Evolutionary conservation across 129 eudicot genomes (phyloP), one percentile per base, ranked within the genome.

Genomic region (Glebionis coronaria): DNA sequence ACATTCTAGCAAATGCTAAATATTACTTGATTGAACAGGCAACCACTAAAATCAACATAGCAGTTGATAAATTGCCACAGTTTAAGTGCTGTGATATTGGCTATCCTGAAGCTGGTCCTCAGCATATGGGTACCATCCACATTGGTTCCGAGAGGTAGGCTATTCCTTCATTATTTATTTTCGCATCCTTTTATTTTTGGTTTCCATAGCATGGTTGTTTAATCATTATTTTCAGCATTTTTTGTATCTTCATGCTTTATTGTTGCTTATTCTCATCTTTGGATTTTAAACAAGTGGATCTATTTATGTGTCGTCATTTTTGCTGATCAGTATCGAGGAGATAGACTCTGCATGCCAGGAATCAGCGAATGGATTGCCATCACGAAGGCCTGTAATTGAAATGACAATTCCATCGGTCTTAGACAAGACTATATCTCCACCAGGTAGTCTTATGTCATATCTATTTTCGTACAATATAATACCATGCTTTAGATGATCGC

Each of bases 321-420:
- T 44, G 49, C 67, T 42, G 9, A 40, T 60, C 76, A 94, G 99
- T 65, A 83, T 89, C 81, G 94, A 89, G 71, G 99, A 90, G 74
- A 94, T 94, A 42, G 82, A 94, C 49, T 61, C 88, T 65, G 97
- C 97, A 50, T 84, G 95, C 57, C 87, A 77, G 80, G 97, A 90
- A 61, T 79, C 93, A 40, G 52, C 60, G 63, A 94, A 87, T 79
- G 97, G 97, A 38, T 77, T 80, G 46, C 92, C 99, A 68, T 94
- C 99, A 59, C 71, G 63, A 72, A 84, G 99, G 83, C 99, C 99
- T 73, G 27, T 94, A 68, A 94, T 94, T 54, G 99, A 94, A 80
- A 94, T 94, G 99, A 89, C 95, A n/a, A 94, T 94, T 72, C 99
- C 99, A 79, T 86, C 99, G 10, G 88, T 69, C 64, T 72, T 94